phyloP scores from a whole-genome alignment of 2,329 filamentous ascomycete genomes.

The Colletotrichum spaethianum region DNA sequence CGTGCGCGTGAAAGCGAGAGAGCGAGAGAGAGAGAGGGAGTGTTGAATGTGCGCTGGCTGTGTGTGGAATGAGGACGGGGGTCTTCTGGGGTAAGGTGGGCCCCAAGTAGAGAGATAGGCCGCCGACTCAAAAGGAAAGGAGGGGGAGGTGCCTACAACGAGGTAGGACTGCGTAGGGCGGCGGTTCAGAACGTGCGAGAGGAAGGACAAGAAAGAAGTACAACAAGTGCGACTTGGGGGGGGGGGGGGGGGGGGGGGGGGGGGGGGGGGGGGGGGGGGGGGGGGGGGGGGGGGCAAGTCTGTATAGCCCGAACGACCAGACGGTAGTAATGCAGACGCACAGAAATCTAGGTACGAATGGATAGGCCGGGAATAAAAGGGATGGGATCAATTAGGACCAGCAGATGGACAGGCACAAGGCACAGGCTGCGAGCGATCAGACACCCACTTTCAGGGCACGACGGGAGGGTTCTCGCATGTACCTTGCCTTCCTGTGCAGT shows the following conservation, averaged over 20 bases:
- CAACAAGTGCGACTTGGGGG: too few relatives aligned
- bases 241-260: too few relatives aligned
- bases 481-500: not conserved
- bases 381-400: conserved; percentile 6
- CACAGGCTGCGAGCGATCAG: conserved; percentile 4
- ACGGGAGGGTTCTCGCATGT: conserved; percentile 2
- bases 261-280: too few relatives aligned
- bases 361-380: conserved; percentile 18
- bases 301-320: not conserved
- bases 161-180: conserved; percentile 39
- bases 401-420: conserved; percentile 24
- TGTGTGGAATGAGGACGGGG: conserved; percentile 20
- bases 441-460: not conserved
- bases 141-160: conserved; percentile 16
- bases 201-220: conserved; percentile 25
- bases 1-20: conserved; percentile 8
- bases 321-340: not conserved
- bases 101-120: conserved; percentile 19
- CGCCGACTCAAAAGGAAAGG: conserved; percentile 24
- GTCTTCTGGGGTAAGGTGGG: conserved; percentile 8
- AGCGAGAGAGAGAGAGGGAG: not conserved
- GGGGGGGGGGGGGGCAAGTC: too few relatives aligned
- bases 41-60: not conserved
- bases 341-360: conserved; percentile 14
- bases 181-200: conserved; percentile 36